Percentiles rank a stretch among this genome's conserved stretches.
Conservation (phyloP, 352 stramenopile species). For the Phytophthora rubi region DNA sequence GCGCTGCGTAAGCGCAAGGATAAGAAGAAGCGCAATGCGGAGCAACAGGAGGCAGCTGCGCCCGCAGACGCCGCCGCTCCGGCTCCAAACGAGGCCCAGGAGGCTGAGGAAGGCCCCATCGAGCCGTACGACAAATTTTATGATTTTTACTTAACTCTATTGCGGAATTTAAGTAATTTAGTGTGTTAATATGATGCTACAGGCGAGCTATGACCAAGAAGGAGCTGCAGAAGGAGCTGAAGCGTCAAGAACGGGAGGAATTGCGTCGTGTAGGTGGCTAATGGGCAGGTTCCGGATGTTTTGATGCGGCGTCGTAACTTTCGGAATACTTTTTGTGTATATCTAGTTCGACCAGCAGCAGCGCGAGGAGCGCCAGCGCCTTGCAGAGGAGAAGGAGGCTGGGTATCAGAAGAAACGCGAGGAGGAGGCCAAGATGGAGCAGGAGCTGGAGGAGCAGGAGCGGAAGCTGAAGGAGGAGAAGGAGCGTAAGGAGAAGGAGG, state of each 20-base stretch:
- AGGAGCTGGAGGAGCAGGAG: slow-evolving; percentile 54
- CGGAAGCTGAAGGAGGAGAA: slow-evolving; percentile 55
- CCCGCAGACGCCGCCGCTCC: slow-evolving; percentile 17
- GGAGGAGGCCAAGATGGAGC: slow-evolving; percentile 56
- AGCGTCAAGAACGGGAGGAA: slow-evolving; percentile 77
- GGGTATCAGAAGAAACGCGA: slow-evolving; percentile 68
- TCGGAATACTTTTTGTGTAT: not conserved
- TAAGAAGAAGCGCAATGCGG: slow-evolving; percentile 49
- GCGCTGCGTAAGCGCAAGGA: slow-evolving; percentile 73
- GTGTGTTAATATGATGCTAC: not conserved
- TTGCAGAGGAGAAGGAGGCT: slow-evolving; percentile 63
- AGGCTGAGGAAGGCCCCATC: slow-evolving; percentile 22
- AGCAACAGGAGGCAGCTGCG: slow-evolving; percentile 25
- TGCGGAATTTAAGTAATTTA: slow-evolving; percentile 1
- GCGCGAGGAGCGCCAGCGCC: slow-evolving; percentile 63
- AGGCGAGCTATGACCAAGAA: slow-evolving; percentile 75
- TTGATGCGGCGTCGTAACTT: slow-evolving; percentile 1
- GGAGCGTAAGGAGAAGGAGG: slow-evolving; percentile 67
- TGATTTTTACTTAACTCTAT: not conserved
- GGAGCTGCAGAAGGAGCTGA: slow-evolving; percentile 81
- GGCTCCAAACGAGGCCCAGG: slow-evolving; percentile 22
- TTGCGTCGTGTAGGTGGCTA: slow-evolving; percentile 54
- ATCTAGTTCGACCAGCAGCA: slow-evolving; percentile 74
- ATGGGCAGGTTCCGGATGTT: not conserved
- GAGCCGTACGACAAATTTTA: slow-evolving; percentile 50